Evolutionary conservation across 2,329 filamentous ascomycete species (phyloP), one percentile per base, ranked within the genome.

Genomic region (Periconia macrospinosa): DNA sequence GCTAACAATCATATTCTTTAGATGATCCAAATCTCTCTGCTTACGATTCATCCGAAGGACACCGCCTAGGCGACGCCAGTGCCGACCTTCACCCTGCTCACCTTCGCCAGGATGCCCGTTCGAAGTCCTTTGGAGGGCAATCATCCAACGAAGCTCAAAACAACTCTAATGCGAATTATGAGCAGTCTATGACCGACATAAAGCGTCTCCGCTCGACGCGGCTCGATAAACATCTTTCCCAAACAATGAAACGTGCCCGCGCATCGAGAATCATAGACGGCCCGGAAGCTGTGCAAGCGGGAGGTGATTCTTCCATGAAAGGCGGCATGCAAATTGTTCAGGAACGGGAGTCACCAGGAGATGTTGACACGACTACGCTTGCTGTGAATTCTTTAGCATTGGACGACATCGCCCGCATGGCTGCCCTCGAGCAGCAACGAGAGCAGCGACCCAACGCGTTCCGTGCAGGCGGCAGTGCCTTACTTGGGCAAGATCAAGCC

Each of bases 111-210:
- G 88, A 90, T 59, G 85, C 83, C 17, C 83, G 90, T 51, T 92
- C 91, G 17, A 90, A 88, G 65, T 91, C 88, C 2, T 88, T 88
- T 70, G 84, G 84, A 43, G 88, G 86, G 20, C 83, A 84, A 17
- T 73, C 73, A 57, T 75, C 81, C 53, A 78, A 76, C 51, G 86
- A 87, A 47, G 79, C 78, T 30, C 82, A 85, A 52, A 60, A 56
- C 40, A 71, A 87, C 65, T 91, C 89, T 48, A 72, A 66, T 33
- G 66, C 71, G 15, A 91, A 90, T 27, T 94, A 97, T 70, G 93
- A 97, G 77, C 95, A 92, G 76, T 96, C 93, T 45, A 87, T 99
- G 62, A 95, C 94, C 61, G 94, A 99, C 75, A 94, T 99, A 70
- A 88, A 92, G 66, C 85, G 94, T 57, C 77, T 99, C 54, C 87